These are phyloP conservation scores for Plenodomus biglobosus DNA, from an alignment of 2,329 filamentous ascomycete genomes.

Conservation along the genomic window DNA sequence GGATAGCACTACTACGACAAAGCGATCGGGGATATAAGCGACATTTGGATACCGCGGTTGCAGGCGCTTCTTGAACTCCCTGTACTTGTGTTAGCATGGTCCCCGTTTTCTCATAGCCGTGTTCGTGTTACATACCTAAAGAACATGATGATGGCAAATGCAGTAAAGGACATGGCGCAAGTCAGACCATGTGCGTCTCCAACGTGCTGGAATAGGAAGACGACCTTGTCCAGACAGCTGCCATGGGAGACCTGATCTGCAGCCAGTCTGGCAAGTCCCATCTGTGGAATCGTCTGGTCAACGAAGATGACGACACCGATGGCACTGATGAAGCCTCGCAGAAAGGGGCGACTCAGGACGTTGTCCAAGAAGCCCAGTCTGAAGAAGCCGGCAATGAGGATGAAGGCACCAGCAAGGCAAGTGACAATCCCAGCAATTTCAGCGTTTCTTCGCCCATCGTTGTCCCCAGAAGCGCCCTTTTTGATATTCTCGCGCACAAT, in stretches of 20 bases:
- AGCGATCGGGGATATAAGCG: constrained; percentile 89
- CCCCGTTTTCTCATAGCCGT: too few relatives aligned
- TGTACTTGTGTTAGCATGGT: constrained; percentile 41
- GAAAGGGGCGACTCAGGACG: constrained; percentile 86
- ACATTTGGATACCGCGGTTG: constrained; percentile 78
- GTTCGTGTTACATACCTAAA: constrained; percentile 61
- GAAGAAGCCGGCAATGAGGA: constrained; percentile 82
- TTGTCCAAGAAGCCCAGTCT: constrained; percentile 91
- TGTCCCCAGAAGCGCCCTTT: constrained; percentile 63
- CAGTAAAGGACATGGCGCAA: constrained; percentile 71
- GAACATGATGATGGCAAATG: constrained; percentile 88
- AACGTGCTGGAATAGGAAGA: constrained; percentile 72
- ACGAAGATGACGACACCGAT: constrained; percentile 96
- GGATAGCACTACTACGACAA: constrained; percentile 82
- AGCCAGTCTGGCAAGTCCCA: constrained; percentile 71
- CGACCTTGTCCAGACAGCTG: constrained; percentile 81
- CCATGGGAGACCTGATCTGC: constrained; percentile 75
- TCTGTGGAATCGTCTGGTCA: constrained; percentile 88
- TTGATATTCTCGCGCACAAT: constrained; percentile 79
- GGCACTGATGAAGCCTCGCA: constrained; percentile 94
- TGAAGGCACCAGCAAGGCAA: constrained; percentile 82
- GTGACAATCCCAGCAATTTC: constrained; percentile 85
- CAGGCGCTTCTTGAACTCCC: constrained; percentile 77
- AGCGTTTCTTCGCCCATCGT: constrained; percentile 72
- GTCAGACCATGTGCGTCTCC: constrained; percentile 72